These are phyloP conservation scores for Thelonectria olida DNA, from an alignment of 2,329 filamentous ascomycete genomes.

Conservation along the genomic window DNA sequence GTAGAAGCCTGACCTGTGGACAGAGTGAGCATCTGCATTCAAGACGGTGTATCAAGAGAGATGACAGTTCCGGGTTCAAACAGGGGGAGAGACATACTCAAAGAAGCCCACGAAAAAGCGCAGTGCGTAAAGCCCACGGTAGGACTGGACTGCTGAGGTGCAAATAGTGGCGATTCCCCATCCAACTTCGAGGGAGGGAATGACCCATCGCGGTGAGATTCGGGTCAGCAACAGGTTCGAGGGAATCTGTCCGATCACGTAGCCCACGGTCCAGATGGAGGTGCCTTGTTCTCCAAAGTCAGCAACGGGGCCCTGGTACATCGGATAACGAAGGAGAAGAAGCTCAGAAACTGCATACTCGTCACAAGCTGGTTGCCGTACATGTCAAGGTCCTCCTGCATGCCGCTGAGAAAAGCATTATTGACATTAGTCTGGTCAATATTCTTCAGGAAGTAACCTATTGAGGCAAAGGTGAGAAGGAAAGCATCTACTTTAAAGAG, in stretches of 20 bases:
- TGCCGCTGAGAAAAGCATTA: slow-evolving; percentile 50
- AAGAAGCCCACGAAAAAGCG: slow-evolving; percentile 17
- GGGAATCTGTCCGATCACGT: slow-evolving; percentile 3
- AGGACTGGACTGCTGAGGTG: slow-evolving; percentile 20
- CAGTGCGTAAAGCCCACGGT: slow-evolving; percentile 13
- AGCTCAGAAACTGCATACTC: background rate
- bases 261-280: slow-evolving; percentile 27
- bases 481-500: slow-evolving; percentile 12
- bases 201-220: slow-evolving; percentile 12
- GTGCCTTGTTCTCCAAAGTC: slow-evolving; percentile 4
- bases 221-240: background rate
- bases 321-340: too few species aligned
- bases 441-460: slow-evolving; percentile 19
- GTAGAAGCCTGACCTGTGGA: slow-evolving; percentile 11
- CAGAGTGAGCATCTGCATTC: background rate
- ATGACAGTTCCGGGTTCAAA: too few species aligned
- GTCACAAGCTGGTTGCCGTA: slow-evolving; percentile 1
- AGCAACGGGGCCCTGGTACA: background rate
- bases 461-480: slow-evolving; percentile 6
- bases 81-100: slow-evolving; percentile 5
- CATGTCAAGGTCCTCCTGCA: slow-evolving; percentile 48
- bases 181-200: slow-evolving; percentile 26
- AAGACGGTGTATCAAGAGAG: too few species aligned
- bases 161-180: slow-evolving; percentile 29
- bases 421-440: slow-evolving; percentile 49